phyloP scores from a whole-genome alignment of 2,329 filamentous ascomycete species.

The Calonectria crousiana region DNA sequence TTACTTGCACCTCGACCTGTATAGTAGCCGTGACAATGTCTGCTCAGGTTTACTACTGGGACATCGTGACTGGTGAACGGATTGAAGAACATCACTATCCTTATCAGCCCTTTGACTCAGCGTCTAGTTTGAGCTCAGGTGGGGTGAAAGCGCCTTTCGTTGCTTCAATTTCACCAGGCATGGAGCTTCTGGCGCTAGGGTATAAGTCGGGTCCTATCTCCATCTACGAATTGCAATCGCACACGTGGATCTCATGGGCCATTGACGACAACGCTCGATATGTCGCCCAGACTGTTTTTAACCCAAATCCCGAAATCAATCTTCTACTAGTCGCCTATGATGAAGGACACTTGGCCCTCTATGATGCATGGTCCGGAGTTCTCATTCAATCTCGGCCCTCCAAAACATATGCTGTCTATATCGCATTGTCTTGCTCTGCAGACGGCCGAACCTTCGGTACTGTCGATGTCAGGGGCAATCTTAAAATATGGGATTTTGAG shows the following conservation, averaged over 20 bases:
- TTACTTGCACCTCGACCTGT: not conserved
- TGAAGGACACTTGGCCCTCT: not conserved
- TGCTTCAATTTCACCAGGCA: not conserved
- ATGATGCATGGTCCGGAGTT: not conserved
- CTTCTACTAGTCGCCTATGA: not conserved
- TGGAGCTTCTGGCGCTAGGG: not conserved
- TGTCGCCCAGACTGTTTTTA: not conserved
- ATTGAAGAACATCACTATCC: not conserved
- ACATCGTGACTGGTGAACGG: not conserved
- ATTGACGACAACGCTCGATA: not conserved
- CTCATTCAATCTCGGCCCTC: not conserved
- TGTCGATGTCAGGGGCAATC: not conserved
- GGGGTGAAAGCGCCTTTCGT: not conserved
- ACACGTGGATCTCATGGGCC: not conserved
- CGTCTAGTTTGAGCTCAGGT: not conserved
- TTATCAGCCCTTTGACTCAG: not conserved
- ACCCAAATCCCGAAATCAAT: not conserved
- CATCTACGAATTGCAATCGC: not conserved
- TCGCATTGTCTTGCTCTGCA: not conserved
- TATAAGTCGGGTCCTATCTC: not conserved
- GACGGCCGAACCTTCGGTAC: not conserved
- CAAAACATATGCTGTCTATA: not conserved
- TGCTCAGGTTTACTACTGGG: not conserved
- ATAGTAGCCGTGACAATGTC: not conserved
- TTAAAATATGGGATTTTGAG: slow-evolving; percentile 3